These are phyloP conservation scores for Colletotrichum plurivorum DNA, from an alignment of 2,329 filamentous ascomycete species.

Conservation along the genomic window DNA sequence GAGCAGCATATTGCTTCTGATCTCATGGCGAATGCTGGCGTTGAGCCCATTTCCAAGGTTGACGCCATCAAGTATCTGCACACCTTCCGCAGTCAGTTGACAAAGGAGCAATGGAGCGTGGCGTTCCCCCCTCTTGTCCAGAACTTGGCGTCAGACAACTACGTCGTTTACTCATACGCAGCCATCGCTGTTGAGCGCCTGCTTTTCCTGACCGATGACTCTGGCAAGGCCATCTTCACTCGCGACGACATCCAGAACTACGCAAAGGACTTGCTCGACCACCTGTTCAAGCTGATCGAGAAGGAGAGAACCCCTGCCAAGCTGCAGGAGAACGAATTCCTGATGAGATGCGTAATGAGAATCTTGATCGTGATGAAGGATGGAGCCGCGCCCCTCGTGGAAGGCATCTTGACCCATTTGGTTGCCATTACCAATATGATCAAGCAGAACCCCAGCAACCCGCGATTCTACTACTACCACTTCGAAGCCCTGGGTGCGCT, in stretches of 20 bases:
- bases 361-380: slow-evolving; percentile 95
- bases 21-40: slow-evolving; percentile 76
- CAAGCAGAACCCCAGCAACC: slow-evolving; percentile 95
- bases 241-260: slow-evolving; percentile 84
- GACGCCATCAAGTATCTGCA: slow-evolving; percentile 99
- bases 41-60: slow-evolving; percentile 91
- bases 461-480: slow-evolving; percentile 98
- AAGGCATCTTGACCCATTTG: slow-evolving; percentile 86
- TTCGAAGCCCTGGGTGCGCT: slow-evolving; percentile 95
- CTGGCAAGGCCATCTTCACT: slow-evolving; percentile 83
- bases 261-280: slow-evolving; percentile 87
- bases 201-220: slow-evolving; percentile 84
- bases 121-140: slow-evolving; percentile 92
- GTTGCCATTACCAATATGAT: slow-evolving; percentile 93
- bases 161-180: slow-evolving; percentile 97
- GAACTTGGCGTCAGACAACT: slow-evolving; percentile 90
- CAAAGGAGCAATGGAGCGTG: slow-evolving; percentile 90
- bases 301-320: slow-evolving; percentile 88
- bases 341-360: slow-evolving; percentile 99
- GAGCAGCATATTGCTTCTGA: slow-evolving; percentile 93
- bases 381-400: slow-evolving; percentile 79
- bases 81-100: slow-evolving; percentile 94
- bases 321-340: slow-evolving; percentile 97
- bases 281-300: slow-evolving; percentile 92
- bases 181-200: slow-evolving; percentile 97